Base-by-base conservation (phyloP, 2,329 filamentous ascomycete species). In the Teratosphaeria destructans region DNA sequence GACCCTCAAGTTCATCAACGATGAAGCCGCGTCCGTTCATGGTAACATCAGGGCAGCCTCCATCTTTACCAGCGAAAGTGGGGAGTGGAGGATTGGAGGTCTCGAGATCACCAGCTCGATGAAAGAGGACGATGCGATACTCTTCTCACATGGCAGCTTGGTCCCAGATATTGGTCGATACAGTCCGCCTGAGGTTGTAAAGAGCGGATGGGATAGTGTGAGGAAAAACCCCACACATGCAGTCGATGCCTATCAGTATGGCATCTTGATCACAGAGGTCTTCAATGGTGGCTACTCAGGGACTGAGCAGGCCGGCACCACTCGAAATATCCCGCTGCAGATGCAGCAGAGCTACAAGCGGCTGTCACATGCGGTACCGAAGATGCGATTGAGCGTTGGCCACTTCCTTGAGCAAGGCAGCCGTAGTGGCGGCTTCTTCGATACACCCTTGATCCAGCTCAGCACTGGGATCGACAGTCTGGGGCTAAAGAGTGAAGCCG, bases 71-170 rank as follows among this genome's bases (percentile, higher is more conserved):
- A 91, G 90, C 62, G 93, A 97, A 71, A 96, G 94, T 70, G 94
- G 94, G 60, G 94, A 99, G 76, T 99, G 94, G 94, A 97, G 95
- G 71, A 78, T 99, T 1, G 92, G 88, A 23, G 94, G 94, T 0
- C 95, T 99, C 66, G 94, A 99, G 66, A 83, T 96, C 5, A 75
- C 97, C 61, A 97, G 92, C 75, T 96, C 88, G 43, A 86, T 97
- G 76, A 97, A 96, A 69, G 94, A 97, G 60, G 92, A 97, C 62
- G 90, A 97, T 67, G 90, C 92, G 10, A 81, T 95, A 55, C 92
- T 99, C 70, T 96, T 95, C 71, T 94, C 84, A 56, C 95, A 92
- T 70, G 93, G 92, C 61, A 91, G 89, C 67, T 77, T 96, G 16
- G 83, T 96, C 5, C 93, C 93, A 4, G 92, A 96, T 69, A 87